Evolutionary conservation across 164 flowering plant genomes (phyloP).

Genomic region (Santalum album): DNA sequence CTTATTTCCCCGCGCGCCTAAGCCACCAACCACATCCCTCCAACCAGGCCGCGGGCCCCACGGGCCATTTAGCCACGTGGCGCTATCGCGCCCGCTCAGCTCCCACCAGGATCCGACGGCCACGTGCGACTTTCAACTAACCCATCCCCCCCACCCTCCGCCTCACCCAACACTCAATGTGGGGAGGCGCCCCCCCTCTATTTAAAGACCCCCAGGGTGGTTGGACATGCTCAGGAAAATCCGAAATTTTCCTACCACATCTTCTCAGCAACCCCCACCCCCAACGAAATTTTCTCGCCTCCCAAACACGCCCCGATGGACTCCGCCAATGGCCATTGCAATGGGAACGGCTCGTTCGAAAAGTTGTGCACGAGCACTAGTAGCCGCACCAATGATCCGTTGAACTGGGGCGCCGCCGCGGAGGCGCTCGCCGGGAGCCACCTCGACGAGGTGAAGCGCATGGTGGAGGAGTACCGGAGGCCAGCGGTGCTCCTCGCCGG

Average conservation of each 20-base stretch:
- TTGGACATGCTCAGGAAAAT: slow-evolving; percentile 18
- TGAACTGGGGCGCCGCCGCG: slow-evolving; percentile 3
- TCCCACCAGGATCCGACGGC: slow-evolving; percentile 24
- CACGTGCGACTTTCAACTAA: slow-evolving; percentile 20
- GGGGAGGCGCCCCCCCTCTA: slow-evolving; percentile 7
- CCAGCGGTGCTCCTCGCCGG: not conserved
- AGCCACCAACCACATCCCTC: not conserved
- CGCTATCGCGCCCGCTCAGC: slow-evolving; percentile 8
- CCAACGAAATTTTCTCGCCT: slow-evolving; percentile 9
- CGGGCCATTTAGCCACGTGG: slow-evolving; percentile 14
- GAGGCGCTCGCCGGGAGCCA: slow-evolving; percentile 1
- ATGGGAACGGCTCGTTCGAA: slow-evolving; percentile 8
- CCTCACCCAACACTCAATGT: slow-evolving; percentile 10
- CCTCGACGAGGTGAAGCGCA: slow-evolving; percentile 3
- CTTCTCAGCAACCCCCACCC: too few relatives aligned
- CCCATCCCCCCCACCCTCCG: slow-evolving; percentile 21
- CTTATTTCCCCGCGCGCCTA: not conserved
- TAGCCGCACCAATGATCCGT: not conserved
- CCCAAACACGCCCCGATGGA: not conserved
- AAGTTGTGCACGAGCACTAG: not conserved
- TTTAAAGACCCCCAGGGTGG: slow-evolving; percentile 13
- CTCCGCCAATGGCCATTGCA: slow-evolving; percentile 1
- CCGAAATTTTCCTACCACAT: not conserved
- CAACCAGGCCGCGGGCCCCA: not conserved
- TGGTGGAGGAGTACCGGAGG: slow-evolving; percentile 1